These are phyloP conservation scores for Trametes sp. DNA, from an alignment of 1,284 basidiomycete species.

Conservation along the genomic window DNA sequence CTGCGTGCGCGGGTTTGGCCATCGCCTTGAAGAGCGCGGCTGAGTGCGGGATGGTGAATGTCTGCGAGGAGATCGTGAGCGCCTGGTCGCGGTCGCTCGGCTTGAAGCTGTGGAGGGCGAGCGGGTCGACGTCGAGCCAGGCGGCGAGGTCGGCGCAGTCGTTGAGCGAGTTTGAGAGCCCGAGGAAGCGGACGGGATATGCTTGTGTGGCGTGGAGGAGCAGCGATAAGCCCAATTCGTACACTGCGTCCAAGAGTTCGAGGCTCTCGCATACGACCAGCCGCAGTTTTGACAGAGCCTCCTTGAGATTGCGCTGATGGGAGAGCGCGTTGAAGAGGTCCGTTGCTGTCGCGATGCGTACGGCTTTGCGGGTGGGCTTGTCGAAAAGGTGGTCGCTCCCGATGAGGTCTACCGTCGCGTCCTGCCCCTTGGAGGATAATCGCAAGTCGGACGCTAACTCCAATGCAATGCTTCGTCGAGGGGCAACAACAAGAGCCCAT, in stretches of 20 bases:
- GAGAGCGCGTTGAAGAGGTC: constrained; percentile 57
- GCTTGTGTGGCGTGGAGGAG: constrained; percentile 69
- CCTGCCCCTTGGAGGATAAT: constrained; percentile 45
- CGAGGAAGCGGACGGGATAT: constrained; percentile 77
- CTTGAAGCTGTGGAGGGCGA: constrained; percentile 79
- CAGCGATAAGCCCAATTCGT: constrained; percentile 85
- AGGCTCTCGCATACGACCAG: constrained; percentile 88
- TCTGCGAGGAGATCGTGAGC: constrained; percentile 72
- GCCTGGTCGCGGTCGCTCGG: constrained; percentile 87
- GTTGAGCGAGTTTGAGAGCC: constrained; percentile 80
- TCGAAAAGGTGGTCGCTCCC: constrained; percentile 43
- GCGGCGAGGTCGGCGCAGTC: constrained; percentile 83
- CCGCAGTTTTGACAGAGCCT: constrained; percentile 53
- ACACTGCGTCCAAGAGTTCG: constrained; percentile 83
- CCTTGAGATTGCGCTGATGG: constrained; percentile 34
- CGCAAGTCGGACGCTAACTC: constrained; percentile 61
- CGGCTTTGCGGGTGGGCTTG: constrained; percentile 47
- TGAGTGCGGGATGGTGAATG: constrained; percentile 90
- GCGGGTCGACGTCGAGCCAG: constrained; percentile 83
- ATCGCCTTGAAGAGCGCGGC: constrained; percentile 90
- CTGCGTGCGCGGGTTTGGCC: constrained; percentile 88
- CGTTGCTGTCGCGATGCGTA: constrained; percentile 64
- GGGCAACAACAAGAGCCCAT: constrained; percentile 66
- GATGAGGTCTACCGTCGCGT: constrained; percentile 54
- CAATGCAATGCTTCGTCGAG: constrained; percentile 55